Conservation (phyloP, 768 basidiomycete genomes). For the Chalciporus sphaerocephalus region DNA sequence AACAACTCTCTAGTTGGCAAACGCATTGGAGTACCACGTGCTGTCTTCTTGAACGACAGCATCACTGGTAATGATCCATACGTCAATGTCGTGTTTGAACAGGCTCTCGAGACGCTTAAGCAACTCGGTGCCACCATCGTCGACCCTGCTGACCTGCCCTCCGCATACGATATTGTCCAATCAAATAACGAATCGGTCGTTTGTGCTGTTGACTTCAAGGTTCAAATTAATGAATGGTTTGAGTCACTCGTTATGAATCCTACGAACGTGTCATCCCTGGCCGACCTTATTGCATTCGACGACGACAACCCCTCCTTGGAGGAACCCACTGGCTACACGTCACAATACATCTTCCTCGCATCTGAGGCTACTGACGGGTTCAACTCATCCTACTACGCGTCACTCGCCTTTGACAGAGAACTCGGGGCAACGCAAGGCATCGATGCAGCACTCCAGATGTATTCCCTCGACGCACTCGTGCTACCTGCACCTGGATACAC, state of each 20-base stretch:
- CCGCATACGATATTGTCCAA: conserved; percentile 44
- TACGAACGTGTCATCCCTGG: conserved; percentile 54
- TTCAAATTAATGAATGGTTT: conserved; percentile 51
- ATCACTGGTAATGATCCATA: conserved; percentile 26
- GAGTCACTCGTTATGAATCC: conserved; percentile 46
- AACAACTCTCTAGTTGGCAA: conserved; percentile 45
- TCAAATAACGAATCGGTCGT: conserved; percentile 56
- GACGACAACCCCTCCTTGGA: conserved; percentile 48
- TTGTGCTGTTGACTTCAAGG: conserved; percentile 54
- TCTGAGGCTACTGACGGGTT: conserved; percentile 25
- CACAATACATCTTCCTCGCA: conserved; percentile 15
- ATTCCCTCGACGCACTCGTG: conserved; percentile 48
- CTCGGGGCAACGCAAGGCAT: conserved; percentile 50
- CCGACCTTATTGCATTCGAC: conserved; percentile 56
- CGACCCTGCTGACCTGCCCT: conserved; percentile 61
- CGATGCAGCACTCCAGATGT: conserved; percentile 44
- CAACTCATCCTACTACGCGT: conserved; percentile 37
- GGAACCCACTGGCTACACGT: conserved; percentile 31
- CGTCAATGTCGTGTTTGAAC: conserved; percentile 37
- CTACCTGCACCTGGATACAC: conserved; percentile 35
- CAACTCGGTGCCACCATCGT: conserved; percentile 46
- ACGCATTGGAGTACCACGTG: conserved; percentile 51
- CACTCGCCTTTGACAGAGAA: conserved; percentile 44
- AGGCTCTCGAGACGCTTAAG: conserved; percentile 36
- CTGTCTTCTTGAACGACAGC: conserved; percentile 30